A percentile compares a stretch with the other conserved stretches of the same genome.
Evolutionary conservation across 192 early-diverging fungal species (phyloP).

Genomic region (Coemansia guatemalensis): DNA sequence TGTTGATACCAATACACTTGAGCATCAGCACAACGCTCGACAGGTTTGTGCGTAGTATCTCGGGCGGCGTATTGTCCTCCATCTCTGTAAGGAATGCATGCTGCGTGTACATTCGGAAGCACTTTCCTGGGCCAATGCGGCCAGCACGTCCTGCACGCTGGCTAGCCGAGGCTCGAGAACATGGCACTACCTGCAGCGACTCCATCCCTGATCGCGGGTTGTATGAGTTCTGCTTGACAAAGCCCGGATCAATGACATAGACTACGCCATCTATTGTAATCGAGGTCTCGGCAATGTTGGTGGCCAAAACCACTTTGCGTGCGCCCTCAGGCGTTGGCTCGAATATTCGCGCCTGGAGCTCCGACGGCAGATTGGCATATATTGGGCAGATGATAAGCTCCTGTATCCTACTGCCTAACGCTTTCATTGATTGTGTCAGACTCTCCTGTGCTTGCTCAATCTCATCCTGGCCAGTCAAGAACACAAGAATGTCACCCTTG

Average conservation of each 20-base stretch:
- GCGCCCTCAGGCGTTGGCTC: constrained; percentile 92
- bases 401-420: constrained; percentile 82
- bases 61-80: constrained; percentile 91
- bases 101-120: constrained; percentile 94
- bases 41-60: constrained; percentile 96
- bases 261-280: constrained; percentile 97
- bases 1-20: constrained; percentile 96
- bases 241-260: constrained; percentile 98
- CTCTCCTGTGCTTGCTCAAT: constrained; percentile 90
- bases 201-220: constrained; percentile 97
- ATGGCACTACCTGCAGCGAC: constrained; percentile 92
- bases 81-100: constrained; percentile 92
- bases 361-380: constrained; percentile 93
- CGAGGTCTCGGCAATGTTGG: constrained; percentile 98
- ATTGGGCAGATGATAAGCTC: constrained; percentile 96
- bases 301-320: constrained; percentile 94
- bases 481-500: constrained; percentile 90
- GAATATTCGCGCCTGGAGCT: constrained; percentile 96
- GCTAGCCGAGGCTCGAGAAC: constrained; percentile 89
- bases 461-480: constrained; percentile 98
- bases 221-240: constrained; percentile 95
- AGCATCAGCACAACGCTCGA: constrained; percentile 86
- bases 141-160: constrained; percentile 97
- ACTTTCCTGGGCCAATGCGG: constrained; percentile 94
- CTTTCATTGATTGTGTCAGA: constrained; percentile 69